phyloP scores from a whole-genome alignment of 441 rosid species.

The Populus hybrid region DNA sequence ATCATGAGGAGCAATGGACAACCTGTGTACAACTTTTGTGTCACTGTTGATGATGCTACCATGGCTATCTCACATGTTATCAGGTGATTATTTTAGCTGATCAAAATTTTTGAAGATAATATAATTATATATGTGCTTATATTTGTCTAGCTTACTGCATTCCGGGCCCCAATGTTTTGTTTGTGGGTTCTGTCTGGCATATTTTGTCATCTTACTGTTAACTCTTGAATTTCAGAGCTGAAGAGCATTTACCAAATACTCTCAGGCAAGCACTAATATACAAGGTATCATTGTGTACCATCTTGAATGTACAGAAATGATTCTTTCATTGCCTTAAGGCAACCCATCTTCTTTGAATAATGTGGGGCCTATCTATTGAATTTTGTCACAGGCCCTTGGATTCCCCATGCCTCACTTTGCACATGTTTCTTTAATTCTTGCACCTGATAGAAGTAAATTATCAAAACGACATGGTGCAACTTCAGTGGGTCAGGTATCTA shows the following conservation, averaged over 20 bases:
- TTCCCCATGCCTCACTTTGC: constrained; percentile 89
- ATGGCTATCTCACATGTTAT: constrained; percentile 97
- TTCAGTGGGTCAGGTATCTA: constrained; percentile 79
- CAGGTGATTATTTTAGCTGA: constrained; percentile 44
- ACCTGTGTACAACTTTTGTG: constrained; percentile 96
- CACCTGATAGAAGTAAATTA: constrained; percentile 91
- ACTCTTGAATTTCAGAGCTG: constrained; percentile 58
- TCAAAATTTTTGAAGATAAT: neutral
- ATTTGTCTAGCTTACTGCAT: constrained; percentile 1
- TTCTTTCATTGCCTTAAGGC: neutral
- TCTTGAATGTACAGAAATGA: neutral
- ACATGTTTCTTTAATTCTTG: constrained; percentile 93
- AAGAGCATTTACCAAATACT: constrained; percentile 93
- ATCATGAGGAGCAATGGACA: constrained; percentile 98
- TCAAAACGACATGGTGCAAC: constrained; percentile 98
- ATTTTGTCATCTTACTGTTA: constrained; percentile 13
- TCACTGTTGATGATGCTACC: constrained; percentile 95
- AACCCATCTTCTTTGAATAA: neutral
- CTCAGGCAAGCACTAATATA: constrained; percentile 88
- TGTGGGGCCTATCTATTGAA: constrained; percentile 6
- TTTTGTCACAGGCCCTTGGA: constrained; percentile 73
- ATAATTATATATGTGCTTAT: neutral
- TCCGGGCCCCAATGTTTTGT: neutral
- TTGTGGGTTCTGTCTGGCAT: neutral
- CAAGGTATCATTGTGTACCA: constrained; percentile 45